Evolutionary conservation across 2,329 filamentous ascomycete species (phyloP), one percentile per base, ranked within the genome.

Genomic region (Thelonectria blattea): DNA sequence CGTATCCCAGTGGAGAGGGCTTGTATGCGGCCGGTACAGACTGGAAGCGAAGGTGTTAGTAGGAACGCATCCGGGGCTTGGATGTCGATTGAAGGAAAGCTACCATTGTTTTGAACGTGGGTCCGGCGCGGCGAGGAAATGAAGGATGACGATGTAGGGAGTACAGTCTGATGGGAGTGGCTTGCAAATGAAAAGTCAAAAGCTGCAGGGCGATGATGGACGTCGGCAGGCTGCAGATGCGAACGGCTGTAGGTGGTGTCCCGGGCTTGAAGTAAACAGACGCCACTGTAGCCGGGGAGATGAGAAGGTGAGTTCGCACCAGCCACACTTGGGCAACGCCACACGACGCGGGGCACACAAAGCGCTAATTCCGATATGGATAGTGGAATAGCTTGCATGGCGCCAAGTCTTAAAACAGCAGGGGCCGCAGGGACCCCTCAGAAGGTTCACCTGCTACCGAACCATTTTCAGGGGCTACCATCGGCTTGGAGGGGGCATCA

Each of bases 1-100:
- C 88, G 76, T 90, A 91, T 61, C 88, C 88, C 62, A 91, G 78
- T 56, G 88, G 88, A 22, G 89, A 91, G 14, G 88, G 88, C 74
- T 91, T 91, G 76, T 89, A 91, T 58, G 85, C 79, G 51, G 80
- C 73, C 58, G 79, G 81, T 74, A 80, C 83, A 74, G 80, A 83
- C 86, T 84, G 72, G 69, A 63, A 67, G 67, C 52, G 58, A 64
- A 60, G 57, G 60, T 61, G 67, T 73, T 68, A 75, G 73, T 63
- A 69, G 62, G 60, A 62, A 61, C 61, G 60, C 61, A 52, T 51
- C 55, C 53, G 63, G 67, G 62, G 61, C 56, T 65, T 62, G 64
- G 60, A 65, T 62, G 61, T 61, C 63, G 71, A 72, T 57, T 3
- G 22, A 24, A 24, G 27, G 62, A 64, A 62, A 54, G 60, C 63